Base-by-base conservation (phyloP, 306 rosid genomes). In the Citrullus mucosospermus region DNA sequence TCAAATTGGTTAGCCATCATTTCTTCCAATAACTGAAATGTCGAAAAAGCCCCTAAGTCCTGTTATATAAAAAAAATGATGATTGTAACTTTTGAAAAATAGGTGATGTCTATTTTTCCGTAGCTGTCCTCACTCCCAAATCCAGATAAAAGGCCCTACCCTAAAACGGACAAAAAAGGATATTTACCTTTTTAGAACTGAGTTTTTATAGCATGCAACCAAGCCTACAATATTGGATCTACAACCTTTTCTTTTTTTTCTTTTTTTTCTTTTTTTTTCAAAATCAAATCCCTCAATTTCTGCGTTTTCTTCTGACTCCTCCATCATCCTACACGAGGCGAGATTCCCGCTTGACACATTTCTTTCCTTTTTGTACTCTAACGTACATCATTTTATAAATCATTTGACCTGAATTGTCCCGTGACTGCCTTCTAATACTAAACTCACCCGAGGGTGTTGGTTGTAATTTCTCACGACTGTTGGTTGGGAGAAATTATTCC, bases 101-200 rank as follows among this genome's bases (percentile, higher is more conserved):
- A 68, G 55, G 75, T 41, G 17, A 43, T 41, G 75, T 68, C 75
- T 68, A 68, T 68, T 68, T 53, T 70, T 46, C 76, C n/a, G 57
- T 46, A 70, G 76, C 76, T 70, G 76, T 46, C 76, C 57, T 46
- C 56, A 70, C 76, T 44, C n/a, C 55, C 39, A 70, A 22, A 70
- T 70, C 76, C 57, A 70, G 55, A 68, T 10, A 58, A 75, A 25
- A 59, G 60, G 44, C 32, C 73, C 73, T 9, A 16, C 34, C 46
- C 55, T 7, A 55, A 56, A 34, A 54, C 71, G 28, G 80, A 32
- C 75, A 53, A 6, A 43, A 67, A 34, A 82, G 75, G 55, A 43
- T 68, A 68, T 68, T 43, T 43, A 68, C 54, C 75, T 68, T 68
- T 68, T 46, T 46, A 18, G 15, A 16, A 68, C 34, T 43, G 7